Evolutionary conservation across 164 flowering plant species (phyloP), one percentile per base, ranked within the genome.

Genomic region (Litsea cubeba): DNA sequence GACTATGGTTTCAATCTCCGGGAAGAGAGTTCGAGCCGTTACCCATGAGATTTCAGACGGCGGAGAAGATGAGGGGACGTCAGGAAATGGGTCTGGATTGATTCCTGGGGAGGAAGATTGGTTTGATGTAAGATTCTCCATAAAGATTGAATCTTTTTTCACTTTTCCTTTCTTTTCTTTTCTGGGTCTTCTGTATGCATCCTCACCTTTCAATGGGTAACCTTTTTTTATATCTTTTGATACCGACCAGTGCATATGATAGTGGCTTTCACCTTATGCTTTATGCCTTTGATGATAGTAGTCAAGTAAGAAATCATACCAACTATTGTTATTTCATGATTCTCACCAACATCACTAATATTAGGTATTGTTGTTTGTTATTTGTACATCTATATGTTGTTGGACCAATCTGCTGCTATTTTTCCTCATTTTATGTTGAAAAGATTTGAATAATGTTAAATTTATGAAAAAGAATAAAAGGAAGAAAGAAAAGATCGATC

Each of bases 41-140:
- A 2, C 80, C 22, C 75, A 70, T 22, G 85, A 88, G 17, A 46
- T 77, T 24, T 71, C 85, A 3, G 83, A 76, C 1, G 84, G 73
- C 6, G 80, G 74, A 18, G 88, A 78, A 46, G 87, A 82, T 6
- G 82, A 76, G 62, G 70, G 62, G 66, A 63, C 80, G 0, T 71
- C 60, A 15, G 75, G 71, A 24, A 77, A 78, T 74, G 86, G 77
- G 72, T 58, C 79, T 76, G 73, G 69, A 14, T 77, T 78, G 63
- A 30, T 80, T 79, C 73, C 78, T 57, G 83, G 78, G 17, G 79
- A 77, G 51, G 63, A 32, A 28, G 64, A 81, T 66, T 76, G 77
- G 75, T 76, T 82, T 4, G 74, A 81, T 81, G 87, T 86, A 77
- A 70, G 46, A 60, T 15, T 63, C 51, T 5, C 2, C 8, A 20